These are phyloP conservation scores for Singerocomus rubriflavus DNA, from an alignment of 1,284 basidiomycete species.

Conservation along the genomic window DNA sequence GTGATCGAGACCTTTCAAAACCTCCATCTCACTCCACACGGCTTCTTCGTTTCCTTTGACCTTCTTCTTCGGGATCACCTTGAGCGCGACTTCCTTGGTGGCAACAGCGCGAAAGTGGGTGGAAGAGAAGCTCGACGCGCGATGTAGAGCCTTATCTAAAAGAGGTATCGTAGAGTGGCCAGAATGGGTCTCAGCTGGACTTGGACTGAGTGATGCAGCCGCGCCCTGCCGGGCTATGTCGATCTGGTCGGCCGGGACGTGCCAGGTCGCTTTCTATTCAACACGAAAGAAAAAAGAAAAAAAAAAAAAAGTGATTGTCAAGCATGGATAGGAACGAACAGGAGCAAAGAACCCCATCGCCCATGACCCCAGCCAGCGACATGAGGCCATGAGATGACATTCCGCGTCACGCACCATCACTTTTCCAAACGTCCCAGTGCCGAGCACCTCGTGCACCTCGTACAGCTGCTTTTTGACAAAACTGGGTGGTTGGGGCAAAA, in stretches of 20 bases:
- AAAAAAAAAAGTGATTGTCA: background rate
- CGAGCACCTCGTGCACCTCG: conserved; percentile 69
- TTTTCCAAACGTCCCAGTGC: conserved; percentile 83
- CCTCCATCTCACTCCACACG: conserved; percentile 89
- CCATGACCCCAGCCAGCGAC: conserved; percentile 3
- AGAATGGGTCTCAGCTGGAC: conserved; percentile 8
- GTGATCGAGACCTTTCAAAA: conserved; percentile 83
- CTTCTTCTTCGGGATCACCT: conserved; percentile 89
- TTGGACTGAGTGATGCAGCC: conserved; percentile 33
- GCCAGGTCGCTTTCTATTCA: conserved; percentile 64
- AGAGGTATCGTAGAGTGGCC: conserved; percentile 27
- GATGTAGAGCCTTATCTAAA: conserved; percentile 23
- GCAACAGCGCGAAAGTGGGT: conserved; percentile 28
- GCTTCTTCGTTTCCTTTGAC: conserved; percentile 84
- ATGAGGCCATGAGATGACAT: background rate
- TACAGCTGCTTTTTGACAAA: conserved; percentile 84
- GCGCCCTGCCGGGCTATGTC: conserved; percentile 58
- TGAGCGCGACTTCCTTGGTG: conserved; percentile 78
- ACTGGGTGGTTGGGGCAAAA: conserved; percentile 79
- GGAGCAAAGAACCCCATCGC: background rate
- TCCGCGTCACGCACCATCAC: conserved; percentile 61
- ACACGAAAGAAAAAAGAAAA: background rate
- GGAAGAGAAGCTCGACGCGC: conserved; percentile 25
- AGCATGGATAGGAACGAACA: background rate
- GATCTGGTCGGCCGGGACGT: conserved; percentile 59